Percentiles rank a stretch among this genome's conserved stretches.
These are phyloP conservation scores for Mucor circinelloides DNA, from an alignment of 371 early-diverging fungal species.

Conservation along the genomic window DNA sequence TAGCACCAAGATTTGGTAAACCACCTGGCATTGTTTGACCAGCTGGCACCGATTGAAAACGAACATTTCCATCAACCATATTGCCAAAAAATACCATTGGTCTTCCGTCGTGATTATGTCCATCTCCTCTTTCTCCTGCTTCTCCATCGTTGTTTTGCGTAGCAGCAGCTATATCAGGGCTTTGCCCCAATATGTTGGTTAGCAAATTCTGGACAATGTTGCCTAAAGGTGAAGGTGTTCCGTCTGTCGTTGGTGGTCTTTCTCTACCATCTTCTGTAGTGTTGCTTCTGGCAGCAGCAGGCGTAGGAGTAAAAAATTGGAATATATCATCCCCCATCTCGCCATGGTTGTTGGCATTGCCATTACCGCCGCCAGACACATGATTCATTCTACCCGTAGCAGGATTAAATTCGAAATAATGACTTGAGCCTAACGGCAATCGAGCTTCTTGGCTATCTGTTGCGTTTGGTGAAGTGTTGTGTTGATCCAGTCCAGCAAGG, in stretches of 20 bases:
- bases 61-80: conserved; percentile 35
- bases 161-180: background rate
- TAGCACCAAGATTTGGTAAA: background rate
- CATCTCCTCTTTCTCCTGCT: background rate
- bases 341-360: background rate
- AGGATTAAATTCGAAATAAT: conserved; percentile 16
- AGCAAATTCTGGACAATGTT: conserved; percentile 32
- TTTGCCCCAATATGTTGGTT: conserved; percentile 18
- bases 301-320: conserved; percentile 23
- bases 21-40: conserved; percentile 6
- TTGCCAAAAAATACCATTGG: conserved; percentile 38
- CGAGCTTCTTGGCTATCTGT: background rate
- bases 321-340: conserved; percentile 32
- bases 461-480: background rate
- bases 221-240: conserved; percentile 15
- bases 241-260: background rate
- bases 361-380: background rate
- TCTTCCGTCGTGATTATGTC: conserved; percentile 1
- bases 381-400: conserved; percentile 14
- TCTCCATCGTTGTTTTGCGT: background rate
- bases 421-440: conserved; percentile 11
- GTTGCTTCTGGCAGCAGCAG: background rate
- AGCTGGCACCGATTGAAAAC: conserved; percentile 25
- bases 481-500: conserved; percentile 18
- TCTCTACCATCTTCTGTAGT: background rate